Conservation (phyloP, 768 basidiomycete genomes). For the Amanita subjunquillea region DNA sequence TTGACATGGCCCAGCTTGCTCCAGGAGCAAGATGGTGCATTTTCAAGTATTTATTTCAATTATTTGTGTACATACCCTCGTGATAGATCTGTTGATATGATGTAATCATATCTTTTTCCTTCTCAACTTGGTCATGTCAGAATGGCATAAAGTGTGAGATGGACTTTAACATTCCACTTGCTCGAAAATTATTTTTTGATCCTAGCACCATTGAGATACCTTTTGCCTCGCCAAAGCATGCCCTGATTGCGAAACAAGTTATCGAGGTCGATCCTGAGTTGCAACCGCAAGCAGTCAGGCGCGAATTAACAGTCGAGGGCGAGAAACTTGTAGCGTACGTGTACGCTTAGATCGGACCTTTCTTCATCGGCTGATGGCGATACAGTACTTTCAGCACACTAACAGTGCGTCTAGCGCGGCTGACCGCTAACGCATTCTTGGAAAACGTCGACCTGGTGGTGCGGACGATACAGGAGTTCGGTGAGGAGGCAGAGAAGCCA, state of each 20-base stretch:
- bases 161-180: background rate
- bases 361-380: constrained; percentile 3
- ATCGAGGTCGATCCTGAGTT: constrained; percentile 85
- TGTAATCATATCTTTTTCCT: background rate
- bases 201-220: constrained; percentile 63
- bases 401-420: constrained; percentile 77
- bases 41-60: background rate
- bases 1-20: background rate
- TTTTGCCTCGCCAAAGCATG: constrained; percentile 65
- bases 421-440: constrained; percentile 78
- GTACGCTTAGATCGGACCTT: background rate
- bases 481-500: constrained; percentile 44
- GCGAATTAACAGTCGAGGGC: constrained; percentile 57
- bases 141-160: constrained; percentile 7
- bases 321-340: constrained; percentile 71
- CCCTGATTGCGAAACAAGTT: constrained; percentile 68
- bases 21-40: background rate
- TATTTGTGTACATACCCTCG: background rate
- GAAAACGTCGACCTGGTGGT: constrained; percentile 84
- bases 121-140: background rate
- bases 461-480: constrained; percentile 75
- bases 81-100: constrained; percentile 1
- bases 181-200: background rate
- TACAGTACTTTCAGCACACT: constrained; percentile 63
- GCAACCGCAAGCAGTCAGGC: constrained; percentile 70